Evolutionary conservation across 2,329 filamentous ascomycete species (phyloP), one percentile per base, ranked within the genome.

Genomic region (Macrophomina pseudophaseolina): DNA sequence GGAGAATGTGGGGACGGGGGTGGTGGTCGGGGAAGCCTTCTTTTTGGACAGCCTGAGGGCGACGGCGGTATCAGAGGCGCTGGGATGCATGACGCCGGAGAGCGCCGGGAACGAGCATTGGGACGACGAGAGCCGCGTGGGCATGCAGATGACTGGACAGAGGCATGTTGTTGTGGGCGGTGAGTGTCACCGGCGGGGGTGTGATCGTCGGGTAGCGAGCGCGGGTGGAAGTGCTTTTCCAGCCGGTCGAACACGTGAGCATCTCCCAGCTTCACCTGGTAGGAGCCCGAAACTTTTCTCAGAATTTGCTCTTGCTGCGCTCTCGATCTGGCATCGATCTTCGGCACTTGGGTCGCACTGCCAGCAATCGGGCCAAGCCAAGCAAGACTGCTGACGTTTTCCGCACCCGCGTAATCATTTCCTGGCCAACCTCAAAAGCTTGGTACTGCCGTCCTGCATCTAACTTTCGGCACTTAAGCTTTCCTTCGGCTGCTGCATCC

Each of bases 81-180:
- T 49, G 12, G 16, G 42, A 11, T 49, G 46, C 58, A 62, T 62
- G 58, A 16, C 32, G 44, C n/a, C 35, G 8, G 32, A n/a, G 2
- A 23, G n/a, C 11, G 3, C 30, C 30, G 14, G 44, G 30, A 28
- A n/a, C 16, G 23, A n/a, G 32, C 32, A 14, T 48, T 23, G 28
- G 6, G 56, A 44, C 11, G 16, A 28, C 30, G 42, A 38, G 28
- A 23, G 56, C 56, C 40, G 28, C 33, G 28, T 38, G 14, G 40
- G 40, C 40, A 14, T 8, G 38, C 54, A 30, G 54, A 28, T 11
- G 23, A 32, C 14, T 7, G 38, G 23, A 35, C 16, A 14, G 56
- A 44, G 38, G 56, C 58, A 62, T 62, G 58, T 62, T 30, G 42
- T 42, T 9, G 58, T 44, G 58, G 58, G 58, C 58, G 58, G 58